Base-by-base conservation (phyloP, 139 green algal species). In the Micromonas pusilla region DNA sequence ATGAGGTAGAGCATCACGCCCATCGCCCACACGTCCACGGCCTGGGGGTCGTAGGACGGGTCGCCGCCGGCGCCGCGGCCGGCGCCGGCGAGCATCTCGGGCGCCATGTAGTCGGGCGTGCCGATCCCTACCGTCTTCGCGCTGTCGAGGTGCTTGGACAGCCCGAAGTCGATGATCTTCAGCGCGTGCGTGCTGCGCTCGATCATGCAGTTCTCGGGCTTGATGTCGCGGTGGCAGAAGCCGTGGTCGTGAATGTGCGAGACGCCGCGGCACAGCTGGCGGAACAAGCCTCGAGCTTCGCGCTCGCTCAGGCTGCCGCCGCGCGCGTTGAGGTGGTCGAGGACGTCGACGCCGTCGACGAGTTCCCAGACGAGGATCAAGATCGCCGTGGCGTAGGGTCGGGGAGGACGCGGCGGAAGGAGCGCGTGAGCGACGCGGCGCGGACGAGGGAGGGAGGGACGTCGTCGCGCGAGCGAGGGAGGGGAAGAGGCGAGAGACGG, bases 1-100 rank as follows among this genome's bases (percentile, higher is more conserved):
- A 96, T 84, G 5, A 97, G 84, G 82, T 93, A 96, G 67, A 95
- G 85, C 68, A 94, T 79, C 72, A 95, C 89, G 20, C 91, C 92
- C 83, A 92, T 86, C 3, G 89, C 88, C 89, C 90, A 95, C 3
- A 90, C 83, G 83, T 96, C 90, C 30, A 89, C 87, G 13, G 87
- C 85, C 31, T 72, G 74, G 1, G 89, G 81, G 72, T 93, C 91
- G 77, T 92, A 91, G 45, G 67, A 80, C 39, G 33, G n/a, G 53
- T 45, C 74, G 16, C 4, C 1, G 9, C 1, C 32, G 25, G 36
- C 39, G 45, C 45, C 28, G 21, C 39, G 26, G 30, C 37, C 53
- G 9, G 28, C 32, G 28, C n/a, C 34, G 31, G 6, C 34, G 20
- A 94, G 62, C 53, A 93, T 70, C 83, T 94, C 90, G 1, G 90